Percentiles rank a stretch among this genome's conserved stretches.
Conservation (phyloP, 2,329 filamentous ascomycete genomes). For the Pseudogymnoascus sp. region DNA sequence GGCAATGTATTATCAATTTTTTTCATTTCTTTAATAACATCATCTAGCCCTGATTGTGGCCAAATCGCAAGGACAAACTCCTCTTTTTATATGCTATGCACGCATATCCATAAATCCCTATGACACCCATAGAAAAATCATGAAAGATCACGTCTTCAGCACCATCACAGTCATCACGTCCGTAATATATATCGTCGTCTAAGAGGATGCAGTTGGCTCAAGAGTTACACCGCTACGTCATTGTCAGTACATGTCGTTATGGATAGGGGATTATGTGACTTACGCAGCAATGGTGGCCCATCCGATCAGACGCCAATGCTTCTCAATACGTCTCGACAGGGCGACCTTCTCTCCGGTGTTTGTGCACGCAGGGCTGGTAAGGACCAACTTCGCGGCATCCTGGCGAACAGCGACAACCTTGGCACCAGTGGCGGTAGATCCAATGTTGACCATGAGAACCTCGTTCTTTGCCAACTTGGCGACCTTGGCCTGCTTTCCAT, state of each 20-base stretch:
- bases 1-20: conserved; percentile 5
- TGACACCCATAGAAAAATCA: conserved; percentile 12
- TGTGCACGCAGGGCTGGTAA: conserved; percentile 92
- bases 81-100: conserved; percentile 11
- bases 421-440: conserved; percentile 91
- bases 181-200: conserved; percentile 1
- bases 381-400: conserved; percentile 88
- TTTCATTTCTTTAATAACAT: conserved; percentile 8
- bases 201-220: conserved; percentile 27
- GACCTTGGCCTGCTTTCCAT: conserved; percentile 99
- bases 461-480: conserved; percentile 98
- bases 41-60: conserved; percentile 9
- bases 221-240: conserved; percentile 30
- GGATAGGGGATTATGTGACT: conserved; percentile 28
- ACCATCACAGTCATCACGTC: conserved; percentile 11
- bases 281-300: conserved; percentile 76
- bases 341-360: conserved; percentile 98
- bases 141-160: conserved; percentile 11
- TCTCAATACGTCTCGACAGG: conserved; percentile 91
- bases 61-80: conserved; percentile 10
- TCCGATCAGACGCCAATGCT: conserved; percentile 95
- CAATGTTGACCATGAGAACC: conserved; percentile 99
- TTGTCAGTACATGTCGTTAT: not conserved
- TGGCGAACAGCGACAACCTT: conserved; percentile 97
- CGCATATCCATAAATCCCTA: conserved; percentile 11